phyloP scores from a whole-genome alignment of 202 grass and related monocot species.

The Dendrocalamus latiflorus region DNA sequence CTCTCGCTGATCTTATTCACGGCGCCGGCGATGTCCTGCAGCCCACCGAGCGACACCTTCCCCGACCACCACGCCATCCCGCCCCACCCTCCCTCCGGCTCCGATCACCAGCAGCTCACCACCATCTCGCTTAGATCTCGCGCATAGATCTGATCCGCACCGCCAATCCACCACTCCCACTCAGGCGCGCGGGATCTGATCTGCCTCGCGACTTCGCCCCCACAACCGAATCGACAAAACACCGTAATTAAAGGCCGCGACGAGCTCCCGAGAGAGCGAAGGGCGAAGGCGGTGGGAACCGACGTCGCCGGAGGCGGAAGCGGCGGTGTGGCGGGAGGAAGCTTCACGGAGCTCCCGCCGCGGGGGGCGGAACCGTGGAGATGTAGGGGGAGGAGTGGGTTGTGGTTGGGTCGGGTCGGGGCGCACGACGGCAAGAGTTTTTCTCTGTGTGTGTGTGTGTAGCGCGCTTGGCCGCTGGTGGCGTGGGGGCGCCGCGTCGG shows the following conservation, averaged over 20 bases:
- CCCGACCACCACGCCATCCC: slow-evolving; percentile 89
- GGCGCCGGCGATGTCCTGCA: slow-evolving; percentile 93
- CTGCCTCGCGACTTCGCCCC: background rate
- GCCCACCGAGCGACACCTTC: slow-evolving; percentile 76
- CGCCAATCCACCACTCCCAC: slow-evolving; percentile 10
- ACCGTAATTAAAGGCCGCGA: background rate
- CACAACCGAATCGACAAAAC: background rate
- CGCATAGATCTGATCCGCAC: slow-evolving; percentile 48
- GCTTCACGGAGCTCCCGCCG: slow-evolving; percentile 23
- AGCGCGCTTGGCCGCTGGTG: slow-evolving; percentile 35
- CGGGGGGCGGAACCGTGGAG: slow-evolving; percentile 18
- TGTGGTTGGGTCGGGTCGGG: slow-evolving; percentile 7
- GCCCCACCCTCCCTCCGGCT: background rate
- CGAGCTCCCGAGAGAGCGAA: background rate
- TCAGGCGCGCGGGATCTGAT: slow-evolving; percentile 30
- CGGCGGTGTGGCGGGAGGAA: background rate
- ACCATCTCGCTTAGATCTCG: slow-evolving; percentile 42
- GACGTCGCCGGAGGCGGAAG: too few relatives aligned
- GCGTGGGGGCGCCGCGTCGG: slow-evolving; percentile 37
- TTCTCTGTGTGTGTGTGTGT: too few relatives aligned
- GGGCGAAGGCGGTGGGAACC: background rate
- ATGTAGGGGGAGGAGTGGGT: background rate
- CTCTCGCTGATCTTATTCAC: slow-evolving; percentile 97
- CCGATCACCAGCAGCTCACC: slow-evolving; percentile 20
- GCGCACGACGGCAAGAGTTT: slow-evolving; percentile 30